These are phyloP conservation scores for Inonotus obliquus DNA, from an alignment of 1,284 basidiomycete species.

Conservation along the genomic window DNA sequence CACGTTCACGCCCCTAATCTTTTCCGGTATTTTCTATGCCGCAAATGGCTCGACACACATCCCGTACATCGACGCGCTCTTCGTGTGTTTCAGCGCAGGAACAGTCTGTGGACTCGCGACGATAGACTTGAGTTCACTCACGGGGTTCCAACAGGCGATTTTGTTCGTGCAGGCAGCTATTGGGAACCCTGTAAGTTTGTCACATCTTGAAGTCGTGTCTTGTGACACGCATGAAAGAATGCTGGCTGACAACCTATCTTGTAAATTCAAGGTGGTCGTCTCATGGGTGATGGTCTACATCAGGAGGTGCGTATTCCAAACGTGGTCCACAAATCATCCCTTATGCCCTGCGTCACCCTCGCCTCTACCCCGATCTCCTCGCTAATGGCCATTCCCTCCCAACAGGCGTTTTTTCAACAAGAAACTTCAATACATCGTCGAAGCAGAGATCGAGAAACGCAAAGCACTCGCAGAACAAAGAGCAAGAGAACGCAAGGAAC, in stretches of 20 bases:
- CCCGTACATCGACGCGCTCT: slow-evolving; percentile 71
- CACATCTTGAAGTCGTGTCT: not conserved
- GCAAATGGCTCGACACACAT: slow-evolving; percentile 61
- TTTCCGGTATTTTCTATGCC: slow-evolving; percentile 71
- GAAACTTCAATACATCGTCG: slow-evolving; percentile 67
- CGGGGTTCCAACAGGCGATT: slow-evolving; percentile 72
- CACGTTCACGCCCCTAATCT: slow-evolving; percentile 69
- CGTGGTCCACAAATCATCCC: not conserved
- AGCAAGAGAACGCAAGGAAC: not conserved
- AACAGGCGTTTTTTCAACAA: slow-evolving; percentile 69
- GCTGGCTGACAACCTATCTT: not conserved
- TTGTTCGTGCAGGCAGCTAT: slow-evolving; percentile 70
- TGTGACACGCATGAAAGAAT: not conserved
- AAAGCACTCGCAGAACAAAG: not conserved
- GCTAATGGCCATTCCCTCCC: slow-evolving; percentile 5
- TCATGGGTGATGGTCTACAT: slow-evolving; percentile 72
- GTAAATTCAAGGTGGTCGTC: slow-evolving; percentile 46
- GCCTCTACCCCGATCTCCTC: not conserved
- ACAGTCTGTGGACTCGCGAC: slow-evolving; percentile 76
- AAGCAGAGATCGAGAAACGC: slow-evolving; percentile 32
- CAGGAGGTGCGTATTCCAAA: slow-evolving; percentile 44
- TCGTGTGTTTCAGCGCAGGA: slow-evolving; percentile 72
- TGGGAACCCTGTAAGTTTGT: slow-evolving; percentile 59
- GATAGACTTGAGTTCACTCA: slow-evolving; percentile 69
- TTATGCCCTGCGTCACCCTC: not conserved